phyloP scores from a whole-genome alignment of 2,329 filamentous ascomycete species.

The Ceratocystiopsis sp. region DNA sequence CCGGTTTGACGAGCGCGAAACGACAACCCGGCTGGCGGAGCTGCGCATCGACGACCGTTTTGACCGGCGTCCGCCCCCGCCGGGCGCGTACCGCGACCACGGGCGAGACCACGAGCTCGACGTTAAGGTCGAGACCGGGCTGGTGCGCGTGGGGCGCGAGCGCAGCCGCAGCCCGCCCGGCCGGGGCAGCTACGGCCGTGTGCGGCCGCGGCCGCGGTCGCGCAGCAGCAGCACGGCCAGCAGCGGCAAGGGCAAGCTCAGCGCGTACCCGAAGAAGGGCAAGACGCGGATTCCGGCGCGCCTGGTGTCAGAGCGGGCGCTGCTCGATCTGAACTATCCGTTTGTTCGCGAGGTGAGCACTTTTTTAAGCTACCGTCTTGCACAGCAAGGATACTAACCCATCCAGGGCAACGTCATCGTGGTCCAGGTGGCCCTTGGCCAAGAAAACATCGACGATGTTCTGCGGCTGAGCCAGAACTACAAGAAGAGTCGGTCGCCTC shows the following conservation, averaged over 20 bases:
- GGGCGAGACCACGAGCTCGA: conserved; percentile 11
- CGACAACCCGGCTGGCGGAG: conserved; percentile 1
- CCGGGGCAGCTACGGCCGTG: conserved; percentile 10
- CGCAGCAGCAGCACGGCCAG: conserved; percentile 4
- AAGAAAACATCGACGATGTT: conserved; percentile 81
- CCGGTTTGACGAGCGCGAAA: background rate
- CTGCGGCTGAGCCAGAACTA: conserved; percentile 70
- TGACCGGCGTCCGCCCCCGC: no score
- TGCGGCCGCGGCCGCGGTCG: conserved; percentile 17
- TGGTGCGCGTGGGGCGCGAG: conserved; percentile 30
- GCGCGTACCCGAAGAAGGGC: conserved; percentile 61
- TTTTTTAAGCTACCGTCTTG: background rate
- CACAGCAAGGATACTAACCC: background rate
- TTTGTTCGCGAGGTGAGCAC: conserved; percentile 64
- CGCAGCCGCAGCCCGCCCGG: conserved; percentile 16
- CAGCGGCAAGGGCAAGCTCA: conserved; percentile 20
- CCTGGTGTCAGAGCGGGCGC: conserved; percentile 62
- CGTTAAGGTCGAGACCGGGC: conserved; percentile 43
- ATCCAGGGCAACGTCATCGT: conserved; percentile 60
- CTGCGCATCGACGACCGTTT: conserved; percentile 31
- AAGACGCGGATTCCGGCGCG: conserved; percentile 77
- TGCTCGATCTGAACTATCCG: conserved; percentile 73
- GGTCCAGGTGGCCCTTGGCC: conserved; percentile 68
- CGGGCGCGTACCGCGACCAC: background rate
- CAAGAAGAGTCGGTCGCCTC: conserved; percentile 30